Percentiles rank a stretch among this genome's conserved stretches.
These are phyloP conservation scores for Xylariaceae sp. DNA, from an alignment of 2,329 filamentous ascomycete genomes.

Conservation along the genomic window DNA sequence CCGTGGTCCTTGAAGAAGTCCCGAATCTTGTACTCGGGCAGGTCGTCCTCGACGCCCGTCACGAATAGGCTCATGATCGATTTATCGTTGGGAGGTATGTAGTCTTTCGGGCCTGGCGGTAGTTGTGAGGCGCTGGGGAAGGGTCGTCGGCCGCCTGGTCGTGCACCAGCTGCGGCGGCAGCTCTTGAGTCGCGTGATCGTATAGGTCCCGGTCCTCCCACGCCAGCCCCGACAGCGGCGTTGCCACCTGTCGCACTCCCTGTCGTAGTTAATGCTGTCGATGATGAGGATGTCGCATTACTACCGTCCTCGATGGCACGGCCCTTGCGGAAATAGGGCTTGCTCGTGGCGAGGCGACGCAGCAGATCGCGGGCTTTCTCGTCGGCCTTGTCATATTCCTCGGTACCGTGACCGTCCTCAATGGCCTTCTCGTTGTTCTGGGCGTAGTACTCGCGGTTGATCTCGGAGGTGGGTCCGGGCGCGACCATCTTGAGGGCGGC, in stretches of 20 bases:
- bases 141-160: constrained; percentile 51
- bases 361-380: constrained; percentile 92
- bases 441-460: constrained; percentile 96
- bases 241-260: constrained; percentile 43
- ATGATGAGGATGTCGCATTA: constrained; percentile 2
- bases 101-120: constrained; percentile 81
- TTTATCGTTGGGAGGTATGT: constrained; percentile 75
- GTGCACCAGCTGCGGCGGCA: constrained; percentile 48
- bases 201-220: constrained; percentile 71
- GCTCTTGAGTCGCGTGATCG: constrained; percentile 67
- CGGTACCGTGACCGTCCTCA: constrained; percentile 81
- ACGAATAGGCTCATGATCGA: constrained; percentile 93
- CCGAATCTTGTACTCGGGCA: constrained; percentile 87
- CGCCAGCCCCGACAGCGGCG: constrained; percentile 52
- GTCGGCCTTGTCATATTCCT: constrained; percentile 95
- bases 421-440: constrained; percentile 96
- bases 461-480: constrained; percentile 83
- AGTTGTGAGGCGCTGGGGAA: constrained; percentile 72
- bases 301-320: constrained; percentile 64
- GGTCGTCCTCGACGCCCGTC: constrained; percentile 91
- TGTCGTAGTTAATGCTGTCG: constrained; percentile 35
- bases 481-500: constrained; percentile 97
- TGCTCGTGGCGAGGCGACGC: constrained; percentile 80
- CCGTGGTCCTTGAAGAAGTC: constrained; percentile 88
- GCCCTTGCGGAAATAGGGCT: constrained; percentile 92